Base-by-base conservation (phyloP, 2,329 filamentous ascomycete species). In the Diaporthe sp. region DNA sequence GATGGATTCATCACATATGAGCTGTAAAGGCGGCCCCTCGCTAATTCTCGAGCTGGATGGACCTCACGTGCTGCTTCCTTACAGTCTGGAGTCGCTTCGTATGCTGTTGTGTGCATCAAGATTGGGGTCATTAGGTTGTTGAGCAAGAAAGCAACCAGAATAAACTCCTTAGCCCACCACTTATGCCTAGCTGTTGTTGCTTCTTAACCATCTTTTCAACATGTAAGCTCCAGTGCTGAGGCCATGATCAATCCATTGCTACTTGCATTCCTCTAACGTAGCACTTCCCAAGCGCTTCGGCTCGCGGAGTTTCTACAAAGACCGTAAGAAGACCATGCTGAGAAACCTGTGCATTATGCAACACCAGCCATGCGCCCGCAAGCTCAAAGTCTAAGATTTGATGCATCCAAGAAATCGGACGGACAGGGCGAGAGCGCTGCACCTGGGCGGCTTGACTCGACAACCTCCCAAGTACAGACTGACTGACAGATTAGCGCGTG, bases 1-100 rank as follows among this genome's bases (percentile, higher is more conserved):
- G 73, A 13, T 76, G 75, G 75, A 39, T 74, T 32, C 63, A 47
- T 32, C 63, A 65, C 9, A 55, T 73, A 42, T 73, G 30, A 37
- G 32, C 15, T 42, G 3, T 1, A 3, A 51, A 8, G 61, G 22
- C 27, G 42, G 42, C 25, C 42, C 27, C 10, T 30, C 2, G 9
- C 10, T 25, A 15, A 22, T 30, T 13, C 25, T 13, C n/a, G n/a
- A 25, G 39, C 13, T 42, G 15, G 39, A n/a, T 2, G 22, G 12
- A 25, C 42, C 19, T 22, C 42, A 22, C 15, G 15, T 25, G 37
- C 22, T 3, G 25, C 39, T 15, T 15, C 25, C 27, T 32, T 8
- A 27, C 10, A 50, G 61, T n/a, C n/a, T n/a, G n/a, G n/a, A n/a
- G n/a, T n/a, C n/a, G n/a, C n/a, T n/a, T n/a, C n/a, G 5, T 42